Evolutionary conservation across 2,329 filamentous ascomycete species (phyloP).

Genomic region (Fusarium guadeloupense): DNA sequence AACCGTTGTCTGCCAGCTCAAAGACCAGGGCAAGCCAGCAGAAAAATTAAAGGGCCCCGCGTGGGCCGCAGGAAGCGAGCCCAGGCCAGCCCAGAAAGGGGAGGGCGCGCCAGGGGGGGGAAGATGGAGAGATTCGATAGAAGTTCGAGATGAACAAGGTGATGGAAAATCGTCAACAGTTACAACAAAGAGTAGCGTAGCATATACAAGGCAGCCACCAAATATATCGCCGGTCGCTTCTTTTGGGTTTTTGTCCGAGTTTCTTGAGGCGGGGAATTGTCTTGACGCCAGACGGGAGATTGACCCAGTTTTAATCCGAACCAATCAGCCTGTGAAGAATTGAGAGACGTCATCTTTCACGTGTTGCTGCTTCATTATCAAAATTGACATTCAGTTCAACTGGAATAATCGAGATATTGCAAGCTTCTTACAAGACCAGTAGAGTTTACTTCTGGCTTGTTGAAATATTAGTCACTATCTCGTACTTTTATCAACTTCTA

Average conservation of each 20-base stretch:
- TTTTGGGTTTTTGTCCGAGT: conserved; percentile 8
- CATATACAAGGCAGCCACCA: no score
- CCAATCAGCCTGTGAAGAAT: conserved; percentile 31
- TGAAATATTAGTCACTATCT: no score
- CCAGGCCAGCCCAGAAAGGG: conserved; percentile 13
- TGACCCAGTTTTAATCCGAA: conserved; percentile 31
- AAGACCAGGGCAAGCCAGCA: conserved; percentile 4
- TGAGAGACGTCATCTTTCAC: conserved; percentile 29
- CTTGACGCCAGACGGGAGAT: not conserved
- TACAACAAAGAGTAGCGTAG: not conserved
- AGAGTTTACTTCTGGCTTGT: no score
- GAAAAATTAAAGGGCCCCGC: conserved; percentile 35
- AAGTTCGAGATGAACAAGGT: not conserved
- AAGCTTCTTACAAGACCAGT: no score
- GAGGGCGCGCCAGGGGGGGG: not conserved
- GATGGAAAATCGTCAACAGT: not conserved
- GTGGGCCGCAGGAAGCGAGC: conserved; percentile 22
- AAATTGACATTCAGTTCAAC: no score
- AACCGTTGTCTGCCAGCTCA: conserved; percentile 5
- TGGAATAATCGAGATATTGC: no score
- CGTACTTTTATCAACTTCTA: no score
- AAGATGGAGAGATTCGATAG: not conserved
- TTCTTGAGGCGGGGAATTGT: conserved; percentile 30
- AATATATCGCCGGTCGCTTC: not conserved
- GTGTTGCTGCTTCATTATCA: conserved; percentile 5